phyloP scores from a whole-genome alignment of 2,329 filamentous ascomycete genomes.

The Microdochium bolleyi region DNA sequence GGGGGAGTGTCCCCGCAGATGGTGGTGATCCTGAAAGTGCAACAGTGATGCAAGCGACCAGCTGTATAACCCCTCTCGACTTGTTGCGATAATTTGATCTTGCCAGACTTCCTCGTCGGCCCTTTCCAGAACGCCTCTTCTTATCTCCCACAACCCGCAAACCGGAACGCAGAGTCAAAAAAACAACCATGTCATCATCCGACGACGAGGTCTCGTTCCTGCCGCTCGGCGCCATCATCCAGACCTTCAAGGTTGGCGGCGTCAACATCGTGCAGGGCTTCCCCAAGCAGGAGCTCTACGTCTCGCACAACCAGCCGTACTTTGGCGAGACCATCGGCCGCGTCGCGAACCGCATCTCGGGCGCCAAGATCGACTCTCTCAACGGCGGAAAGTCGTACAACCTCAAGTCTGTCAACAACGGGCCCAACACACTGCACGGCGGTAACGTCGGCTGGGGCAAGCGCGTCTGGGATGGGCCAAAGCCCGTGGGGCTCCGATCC shows the following conservation, averaged over 20 bases:
- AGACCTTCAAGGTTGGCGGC: conserved; percentile 70
- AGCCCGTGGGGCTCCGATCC: conserved; percentile 40
- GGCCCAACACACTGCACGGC: conserved; percentile 67
- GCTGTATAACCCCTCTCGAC: too few species aligned
- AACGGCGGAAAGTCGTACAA: conserved; percentile 61
- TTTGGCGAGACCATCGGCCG: conserved; percentile 94
- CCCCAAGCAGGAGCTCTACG: conserved; percentile 66
- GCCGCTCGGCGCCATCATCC: conserved; percentile 70
- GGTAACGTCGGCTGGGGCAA: conserved; percentile 75
- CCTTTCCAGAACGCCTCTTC: too few species aligned
- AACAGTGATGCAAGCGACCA: too few species aligned
- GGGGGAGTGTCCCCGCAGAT: neutral
- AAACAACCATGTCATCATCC: conserved; percentile 26
- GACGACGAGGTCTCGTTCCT: conserved; percentile 52
- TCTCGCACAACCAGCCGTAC: conserved; percentile 65
- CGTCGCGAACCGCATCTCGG: conserved; percentile 71
- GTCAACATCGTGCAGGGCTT: conserved; percentile 88
- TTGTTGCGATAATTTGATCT: too few species aligned
- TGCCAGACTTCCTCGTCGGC: too few species aligned
- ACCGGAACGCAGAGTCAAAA: too few species aligned
- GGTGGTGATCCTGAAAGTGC: too few species aligned
- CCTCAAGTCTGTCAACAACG: conserved; percentile 64
- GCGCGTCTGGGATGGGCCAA: conserved; percentile 67
- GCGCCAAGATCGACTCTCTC: conserved; percentile 61
- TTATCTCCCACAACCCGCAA: too few species aligned